phyloP scores from a whole-genome alignment of 306 rosid genomes.

The Prunus davidiana region DNA sequence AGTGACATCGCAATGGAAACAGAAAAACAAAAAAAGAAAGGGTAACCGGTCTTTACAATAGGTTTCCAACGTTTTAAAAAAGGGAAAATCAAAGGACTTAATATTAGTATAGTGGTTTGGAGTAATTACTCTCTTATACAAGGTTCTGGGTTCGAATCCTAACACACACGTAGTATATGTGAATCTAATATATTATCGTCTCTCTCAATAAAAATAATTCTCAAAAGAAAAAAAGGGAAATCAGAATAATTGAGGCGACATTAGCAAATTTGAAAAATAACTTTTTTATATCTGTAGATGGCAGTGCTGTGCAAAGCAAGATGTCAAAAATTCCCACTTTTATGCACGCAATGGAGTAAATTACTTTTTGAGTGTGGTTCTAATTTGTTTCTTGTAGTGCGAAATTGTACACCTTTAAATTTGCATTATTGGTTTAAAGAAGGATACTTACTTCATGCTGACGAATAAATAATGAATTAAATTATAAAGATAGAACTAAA shows the following conservation, averaged over 20 bases:
- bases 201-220: no score
- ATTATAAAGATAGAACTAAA: no score
- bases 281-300: background rate
- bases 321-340: background rate
- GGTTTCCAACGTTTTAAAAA: no score
- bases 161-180: rapidly evolving
- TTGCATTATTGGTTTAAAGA: background rate
- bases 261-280: background rate
- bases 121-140: rapidly evolving
- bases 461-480: no score
- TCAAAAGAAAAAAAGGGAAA: background rate
- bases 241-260: background rate
- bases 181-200: no score
- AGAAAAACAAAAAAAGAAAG: no score
- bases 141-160: rapidly evolving
- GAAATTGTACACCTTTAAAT: background rate
- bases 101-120: no score
- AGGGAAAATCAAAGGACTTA: no score
- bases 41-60: no score
- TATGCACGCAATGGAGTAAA: background rate
- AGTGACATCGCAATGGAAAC: no score
- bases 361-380: background rate
- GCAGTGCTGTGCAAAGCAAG: background rate
- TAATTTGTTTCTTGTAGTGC: background rate
- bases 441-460: background rate